A percentile compares a stretch with the other conserved stretches of the same genome.
Conservation (phyloP, 495 filamentous ascomycete genomes). For the Venustampulla echinocandica region DNA sequence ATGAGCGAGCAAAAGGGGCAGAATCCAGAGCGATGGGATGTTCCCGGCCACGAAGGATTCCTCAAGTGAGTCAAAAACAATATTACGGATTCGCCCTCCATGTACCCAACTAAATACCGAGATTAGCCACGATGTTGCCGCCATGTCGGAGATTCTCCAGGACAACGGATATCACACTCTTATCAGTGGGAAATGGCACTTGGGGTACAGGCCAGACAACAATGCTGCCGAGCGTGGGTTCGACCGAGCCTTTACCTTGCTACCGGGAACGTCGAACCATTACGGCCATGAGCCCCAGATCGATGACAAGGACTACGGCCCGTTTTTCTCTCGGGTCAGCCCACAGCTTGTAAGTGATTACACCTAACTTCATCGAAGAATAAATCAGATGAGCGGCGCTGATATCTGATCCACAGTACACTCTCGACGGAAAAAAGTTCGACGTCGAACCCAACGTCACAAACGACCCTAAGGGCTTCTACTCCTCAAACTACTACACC, state of each 20-base stretch:
- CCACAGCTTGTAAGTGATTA: no score
- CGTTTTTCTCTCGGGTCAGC: no score
- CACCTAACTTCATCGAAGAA: no score
- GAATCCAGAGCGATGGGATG: slow-evolving; percentile 23
- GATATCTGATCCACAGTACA: no score
- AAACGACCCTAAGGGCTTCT: slow-evolving; percentile 47
- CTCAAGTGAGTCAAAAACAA: no score
- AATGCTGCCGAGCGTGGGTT: slow-evolving; percentile 38
- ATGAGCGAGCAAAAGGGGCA: slow-evolving; percentile 29
- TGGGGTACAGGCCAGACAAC: slow-evolving; percentile 34
- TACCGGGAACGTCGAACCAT: slow-evolving; percentile 46
- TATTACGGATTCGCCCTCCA: no score
- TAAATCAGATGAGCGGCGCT: no score
- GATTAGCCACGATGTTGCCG: slow-evolving; percentile 49
- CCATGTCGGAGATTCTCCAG: slow-evolving; percentile 51
- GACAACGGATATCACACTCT: slow-evolving; percentile 56
- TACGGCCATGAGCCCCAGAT: no score
- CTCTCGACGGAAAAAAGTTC: no score
- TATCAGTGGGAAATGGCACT: slow-evolving; percentile 56
- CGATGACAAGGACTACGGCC: no score
- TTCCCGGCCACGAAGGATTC: slow-evolving; percentile 60
- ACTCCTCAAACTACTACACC: slow-evolving; percentile 45
- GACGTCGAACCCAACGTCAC: no score
- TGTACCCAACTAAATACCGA: no score
- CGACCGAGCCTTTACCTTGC: slow-evolving; percentile 32